Conservation (phyloP, 768 basidiomycete species). For the Amanita thiersii region DNA sequence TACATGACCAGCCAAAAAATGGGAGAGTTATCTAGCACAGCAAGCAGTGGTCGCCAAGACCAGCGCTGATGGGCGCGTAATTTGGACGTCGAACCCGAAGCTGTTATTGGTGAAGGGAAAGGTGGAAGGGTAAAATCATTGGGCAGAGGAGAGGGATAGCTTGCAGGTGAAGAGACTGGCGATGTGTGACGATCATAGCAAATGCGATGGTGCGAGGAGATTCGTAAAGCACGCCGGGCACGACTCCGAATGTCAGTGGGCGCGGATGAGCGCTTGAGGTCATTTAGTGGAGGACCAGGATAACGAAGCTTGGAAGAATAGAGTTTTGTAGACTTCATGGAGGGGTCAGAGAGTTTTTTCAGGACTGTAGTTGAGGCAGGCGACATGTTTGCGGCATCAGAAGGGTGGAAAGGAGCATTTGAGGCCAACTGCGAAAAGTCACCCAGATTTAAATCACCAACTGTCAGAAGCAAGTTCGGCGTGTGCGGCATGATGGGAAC, state of each 20-base stretch:
- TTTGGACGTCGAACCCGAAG: not conserved
- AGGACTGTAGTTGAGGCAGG: not conserved
- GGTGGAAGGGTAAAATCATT: not conserved
- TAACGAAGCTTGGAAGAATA: not conserved
- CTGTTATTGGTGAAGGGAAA: not conserved
- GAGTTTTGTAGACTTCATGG: not conserved
- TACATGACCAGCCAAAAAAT: slow-evolving; percentile 67
- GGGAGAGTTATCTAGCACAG: slow-evolving; percentile 14
- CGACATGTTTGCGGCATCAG: not conserved
- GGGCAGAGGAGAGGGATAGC: not conserved
- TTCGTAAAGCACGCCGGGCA: not conserved
- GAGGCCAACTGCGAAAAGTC: not conserved
- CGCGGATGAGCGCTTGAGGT: not conserved
- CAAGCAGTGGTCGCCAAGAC: slow-evolving; percentile 1
- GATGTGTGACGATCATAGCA: slow-evolving; percentile 1
- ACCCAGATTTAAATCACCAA: not conserved
- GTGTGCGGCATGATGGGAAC: not conserved
- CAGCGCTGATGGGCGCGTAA: not conserved
- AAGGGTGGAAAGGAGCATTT: not conserved
- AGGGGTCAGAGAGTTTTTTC: not conserved
- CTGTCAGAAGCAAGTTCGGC: not conserved
- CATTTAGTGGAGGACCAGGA: not conserved
- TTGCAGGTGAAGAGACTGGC: not conserved
- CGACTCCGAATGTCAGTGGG: slow-evolving; percentile 2
- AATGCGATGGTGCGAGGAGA: slow-evolving; percentile 1